Evolutionary conservation across 1,139 yeast species (phyloP), one percentile per base, ranked within the genome.

Genomic region (Ashbya aceris): DNA sequence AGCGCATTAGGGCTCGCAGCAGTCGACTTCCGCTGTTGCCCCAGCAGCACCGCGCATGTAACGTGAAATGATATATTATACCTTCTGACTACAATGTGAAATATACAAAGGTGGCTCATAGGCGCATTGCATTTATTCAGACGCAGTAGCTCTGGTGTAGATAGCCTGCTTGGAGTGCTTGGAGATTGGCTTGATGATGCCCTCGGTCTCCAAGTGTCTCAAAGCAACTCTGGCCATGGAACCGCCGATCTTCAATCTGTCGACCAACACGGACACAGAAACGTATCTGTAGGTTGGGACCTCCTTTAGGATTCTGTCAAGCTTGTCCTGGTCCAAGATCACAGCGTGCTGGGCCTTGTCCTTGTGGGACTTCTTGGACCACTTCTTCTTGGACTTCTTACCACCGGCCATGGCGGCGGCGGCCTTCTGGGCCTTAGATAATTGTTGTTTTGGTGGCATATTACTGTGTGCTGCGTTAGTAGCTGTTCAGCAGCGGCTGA

Each of bases 371-470:
- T 96, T 96, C 82, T 91, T 89, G 83, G 94, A 84, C 98, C 98
- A 91, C 96, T 91, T 91, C 95, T 91, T 91, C 87, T 93, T 91
- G 76, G 96, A 87, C 73, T 91, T 87, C 86, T 91, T 91, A 82
- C 97, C 96, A 84, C 97, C 97, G 72, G 97, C 96, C 81, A 87
- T 78, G 73, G 97, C 97, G 79, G 98, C 97, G 68, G 97, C 96
- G 71, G 97, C 96, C 82, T 89, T 89, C 70, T 95, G 96, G 73
- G 97, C 96, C 81, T 91, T 91, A 69, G 96, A 83, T 76, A 86
- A 93, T 80, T 89, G 97, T 74, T 85, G 77, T 79, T 89, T 91
- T 80, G 97, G 97, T 74, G 97, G 96, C 98, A 91, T 89, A 12
- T 44, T 35, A 29, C 43, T 40, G 40, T 31, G 11, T 29, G 31